Percentiles rank a stretch among this genome's conserved stretches.
Evolutionary conservation across 1,139 yeast genomes (phyloP).

Genomic region (Dujonia santamariae): DNA sequence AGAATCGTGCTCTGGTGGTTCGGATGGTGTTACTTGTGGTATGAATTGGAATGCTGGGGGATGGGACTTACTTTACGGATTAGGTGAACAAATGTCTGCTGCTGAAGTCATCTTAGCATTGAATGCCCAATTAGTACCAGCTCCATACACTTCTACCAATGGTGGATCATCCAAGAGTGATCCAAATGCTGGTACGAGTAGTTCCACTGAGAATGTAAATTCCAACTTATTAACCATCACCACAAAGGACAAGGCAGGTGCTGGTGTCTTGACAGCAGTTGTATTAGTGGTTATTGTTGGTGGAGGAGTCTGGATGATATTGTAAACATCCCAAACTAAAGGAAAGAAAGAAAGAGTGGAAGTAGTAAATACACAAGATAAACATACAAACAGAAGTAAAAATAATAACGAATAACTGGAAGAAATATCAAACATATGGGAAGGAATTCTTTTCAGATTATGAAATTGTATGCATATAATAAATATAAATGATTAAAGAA

Average conservation of each 20-base stretch:
- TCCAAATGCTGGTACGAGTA: slow-evolving; percentile 45
- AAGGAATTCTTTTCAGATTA: too few species aligned
- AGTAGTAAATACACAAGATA: neutral
- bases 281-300: slow-evolving; percentile 35
- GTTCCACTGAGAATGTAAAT: slow-evolving; percentile 23
- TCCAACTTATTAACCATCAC: slow-evolving; percentile 27
- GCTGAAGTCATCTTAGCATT: slow-evolving; percentile 57
- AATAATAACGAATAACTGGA: too few species aligned
- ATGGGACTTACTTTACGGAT: slow-evolving; percentile 68
- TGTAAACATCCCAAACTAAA: slow-evolving; percentile 20
- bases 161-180: slow-evolving; percentile 47
- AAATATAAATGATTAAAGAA: too few species aligned
- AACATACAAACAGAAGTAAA: neutral
- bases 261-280: slow-evolving; percentile 45
- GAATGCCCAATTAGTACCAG: slow-evolving; percentile 15
- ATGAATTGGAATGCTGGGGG: slow-evolving; percentile 53
- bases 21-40: slow-evolving; percentile 78
- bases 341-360: neutral
- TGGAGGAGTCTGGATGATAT: slow-evolving; percentile 45
- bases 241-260: slow-evolving; percentile 46
- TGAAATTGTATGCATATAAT: too few species aligned
- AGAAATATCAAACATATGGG: too few species aligned
- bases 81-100: slow-evolving; percentile 80
- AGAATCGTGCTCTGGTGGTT: slow-evolving; percentile 67
- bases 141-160: slow-evolving; percentile 35